These are phyloP conservation scores for Harrya chromipes DNA, from an alignment of 768 basidiomycete species.

Conservation along the genomic window DNA sequence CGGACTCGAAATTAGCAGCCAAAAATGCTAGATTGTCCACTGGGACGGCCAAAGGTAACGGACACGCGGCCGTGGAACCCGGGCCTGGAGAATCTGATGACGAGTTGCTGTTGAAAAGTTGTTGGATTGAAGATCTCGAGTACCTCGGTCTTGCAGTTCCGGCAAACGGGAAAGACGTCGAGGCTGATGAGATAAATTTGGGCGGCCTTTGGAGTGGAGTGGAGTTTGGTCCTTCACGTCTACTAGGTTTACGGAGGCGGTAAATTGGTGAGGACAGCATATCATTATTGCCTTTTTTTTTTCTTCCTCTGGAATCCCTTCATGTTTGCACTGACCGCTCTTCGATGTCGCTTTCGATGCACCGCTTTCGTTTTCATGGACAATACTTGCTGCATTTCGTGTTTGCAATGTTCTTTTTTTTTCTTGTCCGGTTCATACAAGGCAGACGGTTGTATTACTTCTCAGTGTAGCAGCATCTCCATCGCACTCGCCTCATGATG, in stretches of 20 bases:
- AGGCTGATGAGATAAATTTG: slow-evolving; percentile 32
- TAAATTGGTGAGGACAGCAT: not conserved
- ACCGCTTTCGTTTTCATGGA: slow-evolving; percentile 4
- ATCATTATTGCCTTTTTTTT: not conserved
- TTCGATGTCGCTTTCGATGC: not conserved
- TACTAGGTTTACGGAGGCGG: slow-evolving; percentile 8
- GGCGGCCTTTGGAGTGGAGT: slow-evolving; percentile 10
- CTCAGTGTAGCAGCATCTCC: slow-evolving; percentile 3
- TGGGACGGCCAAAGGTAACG: not conserved
- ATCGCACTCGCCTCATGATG: not conserved
- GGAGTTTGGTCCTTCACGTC: slow-evolving; percentile 6
- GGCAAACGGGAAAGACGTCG: not conserved
- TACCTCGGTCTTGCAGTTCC: slow-evolving; percentile 20
- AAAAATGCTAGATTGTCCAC: not conserved
- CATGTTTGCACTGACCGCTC: not conserved
- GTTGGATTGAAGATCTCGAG: slow-evolving; percentile 21
- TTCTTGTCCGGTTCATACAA: not conserved
- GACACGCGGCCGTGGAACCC: not conserved
- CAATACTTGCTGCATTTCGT: slow-evolving; percentile 3
- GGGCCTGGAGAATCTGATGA: slow-evolving; percentile 23
- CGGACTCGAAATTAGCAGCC: slow-evolving; percentile 21
- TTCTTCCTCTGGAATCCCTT: not conserved
- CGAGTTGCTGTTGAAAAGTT: slow-evolving; percentile 17
- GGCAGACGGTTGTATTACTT: not conserved
- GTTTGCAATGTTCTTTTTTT: not conserved